A percentile compares a stretch with the other conserved stretches of the same genome.
These are phyloP conservation scores for Suillus fuscotomentosus DNA, from an alignment of 768 basidiomycete species.

Conservation along the genomic window DNA sequence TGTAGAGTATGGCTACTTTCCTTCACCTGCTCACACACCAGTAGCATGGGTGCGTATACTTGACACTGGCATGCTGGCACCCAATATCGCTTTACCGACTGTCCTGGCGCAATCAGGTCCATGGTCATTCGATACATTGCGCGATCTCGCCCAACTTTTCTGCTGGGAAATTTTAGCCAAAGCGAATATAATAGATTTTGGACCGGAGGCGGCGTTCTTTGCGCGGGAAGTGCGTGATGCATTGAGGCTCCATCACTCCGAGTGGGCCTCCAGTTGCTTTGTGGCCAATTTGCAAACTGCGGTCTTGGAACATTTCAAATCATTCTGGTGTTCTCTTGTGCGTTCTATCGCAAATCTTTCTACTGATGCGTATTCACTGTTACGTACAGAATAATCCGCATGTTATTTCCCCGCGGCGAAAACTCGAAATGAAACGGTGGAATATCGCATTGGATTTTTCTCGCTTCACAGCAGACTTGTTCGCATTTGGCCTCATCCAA, in stretches of 20 bases:
- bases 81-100: neutral
- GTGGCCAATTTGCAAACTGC: slow-evolving; percentile 23
- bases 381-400: slow-evolving; percentile 13
- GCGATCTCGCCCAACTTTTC: slow-evolving; percentile 28
- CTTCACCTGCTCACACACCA: neutral
- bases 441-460: slow-evolving; percentile 20
- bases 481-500: slow-evolving; percentile 17
- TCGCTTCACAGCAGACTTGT: slow-evolving; percentile 30
- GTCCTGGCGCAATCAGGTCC: neutral
- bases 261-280: slow-evolving; percentile 24
- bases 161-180: slow-evolving; percentile 21
- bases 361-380: neutral
- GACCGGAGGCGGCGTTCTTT: slow-evolving; percentile 17
- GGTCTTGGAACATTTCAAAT: slow-evolving; percentile 23
- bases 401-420: slow-evolving; percentile 14
- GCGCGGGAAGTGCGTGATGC: slow-evolving; percentile 21
- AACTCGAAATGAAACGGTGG: slow-evolving; percentile 18
- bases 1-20: neutral
- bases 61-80: neutral
- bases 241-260: slow-evolving; percentile 14
- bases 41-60: slow-evolving; percentile 4
- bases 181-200: slow-evolving; percentile 7
- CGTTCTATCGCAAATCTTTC: slow-evolving; percentile 5
- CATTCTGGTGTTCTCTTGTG: slow-evolving; percentile 25
- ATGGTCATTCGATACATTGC: slow-evolving; percentile 13